Evolutionary conservation across 2,329 filamentous ascomycete genomes (phyloP).

Genomic region (Ophiocordyceps robertsii): DNA sequence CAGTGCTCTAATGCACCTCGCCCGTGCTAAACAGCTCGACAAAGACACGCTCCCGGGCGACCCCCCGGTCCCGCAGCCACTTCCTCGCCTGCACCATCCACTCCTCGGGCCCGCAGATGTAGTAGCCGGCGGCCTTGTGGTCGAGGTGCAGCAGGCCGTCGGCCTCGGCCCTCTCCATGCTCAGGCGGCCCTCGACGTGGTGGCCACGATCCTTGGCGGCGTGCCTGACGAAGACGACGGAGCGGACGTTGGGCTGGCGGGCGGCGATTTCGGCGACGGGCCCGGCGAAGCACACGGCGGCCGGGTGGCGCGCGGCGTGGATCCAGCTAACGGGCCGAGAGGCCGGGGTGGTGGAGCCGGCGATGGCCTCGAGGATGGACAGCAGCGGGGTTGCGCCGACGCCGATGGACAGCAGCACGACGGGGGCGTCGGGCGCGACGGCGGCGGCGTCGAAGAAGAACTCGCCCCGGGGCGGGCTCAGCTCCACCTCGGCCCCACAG

Average conservation of each 20-base stretch:
- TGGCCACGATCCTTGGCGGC: constrained; percentile 39
- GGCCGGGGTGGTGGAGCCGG: constrained; percentile 12
- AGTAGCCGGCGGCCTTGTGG: constrained; percentile 45
- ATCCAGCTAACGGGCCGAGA: constrained; percentile 45
- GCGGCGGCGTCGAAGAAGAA: constrained; percentile 44
- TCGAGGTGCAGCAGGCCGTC: constrained; percentile 36
- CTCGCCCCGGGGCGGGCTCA: constrained; percentile 42
- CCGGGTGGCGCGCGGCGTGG: constrained; percentile 41
- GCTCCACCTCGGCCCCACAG: constrained; percentile 38
- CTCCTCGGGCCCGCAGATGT: constrained; percentile 50
- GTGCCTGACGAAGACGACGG: constrained; percentile 37
- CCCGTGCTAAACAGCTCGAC: constrained; percentile 52
- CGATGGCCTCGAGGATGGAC: constrained; percentile 47
- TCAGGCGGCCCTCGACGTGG: constrained; percentile 40
- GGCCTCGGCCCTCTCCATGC: constrained; percentile 36
- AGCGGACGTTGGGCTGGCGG: constrained; percentile 12
- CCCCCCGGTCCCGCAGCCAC: constrained; percentile 36
- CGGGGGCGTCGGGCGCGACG: constrained; percentile 31
- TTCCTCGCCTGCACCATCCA: constrained; percentile 51
- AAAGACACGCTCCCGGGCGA: constrained; percentile 39
- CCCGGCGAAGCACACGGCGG: constrained; percentile 39
- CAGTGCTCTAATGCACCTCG: constrained; percentile 18
- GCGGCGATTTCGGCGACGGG: constrained; percentile 30
- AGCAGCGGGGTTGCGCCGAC: constrained; percentile 56
- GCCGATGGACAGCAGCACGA: constrained; percentile 54